Base-by-base conservation (phyloP, 495 filamentous ascomycete species). In the Neurospora sp. region DNA sequence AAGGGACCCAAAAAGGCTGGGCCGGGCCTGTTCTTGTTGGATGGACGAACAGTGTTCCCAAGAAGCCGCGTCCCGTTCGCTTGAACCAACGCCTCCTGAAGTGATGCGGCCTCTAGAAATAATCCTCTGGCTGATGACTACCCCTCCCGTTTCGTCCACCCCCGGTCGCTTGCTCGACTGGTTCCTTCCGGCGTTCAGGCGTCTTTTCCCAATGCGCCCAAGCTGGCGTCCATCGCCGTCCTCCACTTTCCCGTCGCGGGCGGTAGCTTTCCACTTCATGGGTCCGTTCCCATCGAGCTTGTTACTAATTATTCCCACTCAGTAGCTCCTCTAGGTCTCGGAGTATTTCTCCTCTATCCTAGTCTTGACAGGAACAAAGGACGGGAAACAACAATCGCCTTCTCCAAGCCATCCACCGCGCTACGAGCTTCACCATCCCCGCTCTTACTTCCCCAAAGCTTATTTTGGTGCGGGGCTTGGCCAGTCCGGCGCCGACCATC, bases 131-230 rank as follows among this genome's bases (percentile, higher is more conserved):
- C 48, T 74, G 69, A n/a, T 22, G 37, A 37, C 71, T 72, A 69
- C 73, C 71, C 44, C 73, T 72, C 73, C 65, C 69, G 72, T 71
- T 75, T 71, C 27, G 59, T 42, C 71, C 68, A 72, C 68, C 74
- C 46, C 44, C 39, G 69, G 44, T 61, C 70, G 39, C 59, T 69
- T 39, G 44, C 46, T 46, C 39, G 53, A 46, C 42, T 71, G 68
- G 48, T 71, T 35, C 53, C 22, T 44, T 76, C 73, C 68, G 74
- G 71, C 72, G 71, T 74, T 73, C 74, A 78, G 77, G 75, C 77
- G 77, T 70, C 70, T 37, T 77, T 76, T 79, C 73, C 74, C 69
- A 74, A 77, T 75, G 76, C 75, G 76, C 79, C 73, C 75, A 70
- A 59, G 70, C 70, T 71, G 61, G 68, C 73, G 70, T 39, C 65